phyloP scores from a whole-genome alignment of 345 rosid genomes.

The Lumnitzera racemosa region DNA sequence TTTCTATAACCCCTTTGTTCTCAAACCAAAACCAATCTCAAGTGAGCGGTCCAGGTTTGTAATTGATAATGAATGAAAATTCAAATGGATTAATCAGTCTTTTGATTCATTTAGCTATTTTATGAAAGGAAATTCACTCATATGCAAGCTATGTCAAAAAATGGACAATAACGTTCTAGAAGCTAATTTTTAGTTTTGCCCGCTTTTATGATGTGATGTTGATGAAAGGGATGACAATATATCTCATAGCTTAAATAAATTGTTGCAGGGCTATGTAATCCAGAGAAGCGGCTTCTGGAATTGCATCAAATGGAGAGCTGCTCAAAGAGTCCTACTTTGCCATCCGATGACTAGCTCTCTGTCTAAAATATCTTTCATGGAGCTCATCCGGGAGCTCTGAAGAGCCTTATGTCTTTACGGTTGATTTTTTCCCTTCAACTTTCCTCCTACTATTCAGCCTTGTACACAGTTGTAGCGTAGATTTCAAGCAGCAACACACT shows the following conservation, averaged over 20 bases:
- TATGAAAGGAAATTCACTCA: too few species aligned
- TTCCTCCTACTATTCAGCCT: too few species aligned
- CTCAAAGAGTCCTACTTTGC: conserved; percentile 73
- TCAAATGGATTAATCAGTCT: too few species aligned
- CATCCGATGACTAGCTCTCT: conserved; percentile 38
- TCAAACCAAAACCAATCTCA: too few species aligned
- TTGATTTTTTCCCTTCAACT: not conserved
- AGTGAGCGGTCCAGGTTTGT: too few species aligned
- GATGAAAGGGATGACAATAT: not conserved
- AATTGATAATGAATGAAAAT: too few species aligned
- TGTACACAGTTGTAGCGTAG: too few species aligned
- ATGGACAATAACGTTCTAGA: not conserved
- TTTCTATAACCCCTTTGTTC: too few species aligned
- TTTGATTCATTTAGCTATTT: too few species aligned
- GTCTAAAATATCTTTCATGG: not conserved
- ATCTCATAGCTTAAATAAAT: conserved; percentile 5
- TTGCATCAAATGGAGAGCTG: conserved; percentile 75
- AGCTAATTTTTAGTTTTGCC: not conserved
- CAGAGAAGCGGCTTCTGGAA: conserved; percentile 64
- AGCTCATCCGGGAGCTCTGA: not conserved
- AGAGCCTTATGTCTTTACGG: not conserved
- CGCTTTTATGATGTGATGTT: not conserved
- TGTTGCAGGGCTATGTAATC: conserved; percentile 66
- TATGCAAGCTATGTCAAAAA: too few species aligned
- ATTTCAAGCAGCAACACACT: not conserved